Base-by-base conservation (phyloP, 176 grass and related monocot species). In the Hordeum marinum region DNA sequence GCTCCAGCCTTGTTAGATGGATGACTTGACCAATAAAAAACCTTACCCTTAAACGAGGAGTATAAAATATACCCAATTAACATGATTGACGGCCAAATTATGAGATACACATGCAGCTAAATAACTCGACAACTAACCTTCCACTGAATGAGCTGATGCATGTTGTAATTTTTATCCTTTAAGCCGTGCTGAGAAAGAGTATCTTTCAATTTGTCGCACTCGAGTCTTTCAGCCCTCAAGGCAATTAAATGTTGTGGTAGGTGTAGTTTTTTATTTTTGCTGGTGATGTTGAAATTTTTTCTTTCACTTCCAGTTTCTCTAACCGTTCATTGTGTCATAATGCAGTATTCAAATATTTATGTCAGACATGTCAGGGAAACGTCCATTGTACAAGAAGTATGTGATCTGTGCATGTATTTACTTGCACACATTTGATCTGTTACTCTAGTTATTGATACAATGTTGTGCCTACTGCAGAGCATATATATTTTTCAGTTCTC, bases 331-430 rank as follows among this genome's bases (percentile, higher is more conserved):
- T 76, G 14, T 46, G 58, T 81, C 24, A 75, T 77, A 29, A 68
- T 97, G 86, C 86, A 97, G 94, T 68, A 70, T 94, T 85, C 29
- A 46, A 14, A 85, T 92, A 85, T 97, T 97, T 78, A 73, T 97
- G 86, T 90, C 92, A 0, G 90, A 97, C 66, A 97, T 97, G 94
- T 92, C 94, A 48, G 94, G 94, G 77, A 94, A 77, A 90, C 89
- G 34, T 76, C 81, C 94, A 63, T 78, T 97, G 77, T 97, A 97
- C 80, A 97, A 92, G 72, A 97, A 97, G 94, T 97, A 97, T 85
- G 94, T 90, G 45, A 45, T 58, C 50, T 58, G 79, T 57, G 20
- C 8, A 68, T 50, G 36, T 68, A 59, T 70, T 87, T 87, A 55
- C 68, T 48, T 85, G 50, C 23, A 4, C 24, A 66, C 63, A 81